These are phyloP conservation scores for Prunus salicina DNA, from an alignment of 306 rosid species.

Conservation along the genomic window DNA sequence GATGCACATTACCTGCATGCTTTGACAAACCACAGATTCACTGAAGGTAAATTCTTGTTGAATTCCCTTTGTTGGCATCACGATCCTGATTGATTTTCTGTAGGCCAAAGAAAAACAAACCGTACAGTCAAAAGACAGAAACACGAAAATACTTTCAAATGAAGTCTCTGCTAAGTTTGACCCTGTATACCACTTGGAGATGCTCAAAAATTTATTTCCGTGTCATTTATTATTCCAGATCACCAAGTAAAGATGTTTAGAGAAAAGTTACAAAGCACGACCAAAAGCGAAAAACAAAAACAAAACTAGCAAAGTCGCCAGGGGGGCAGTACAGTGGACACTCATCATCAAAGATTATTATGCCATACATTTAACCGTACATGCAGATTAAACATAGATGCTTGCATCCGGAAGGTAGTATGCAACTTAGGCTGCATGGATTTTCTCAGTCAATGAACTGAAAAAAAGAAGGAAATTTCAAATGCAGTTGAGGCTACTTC, in stretches of 20 bases:
- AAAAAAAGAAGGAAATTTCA: not conserved
- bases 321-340: too few species aligned
- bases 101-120: not conserved
- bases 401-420: not conserved
- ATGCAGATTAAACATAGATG: too few species aligned
- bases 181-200: not conserved
- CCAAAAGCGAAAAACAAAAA: not conserved
- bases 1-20: constrained; percentile 1
- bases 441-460: not conserved
- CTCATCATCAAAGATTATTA: too few species aligned
- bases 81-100: constrained; percentile 47
- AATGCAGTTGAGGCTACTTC: not conserved
- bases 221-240: not conserved
- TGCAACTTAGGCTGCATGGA: not conserved
- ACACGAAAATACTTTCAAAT: not conserved
- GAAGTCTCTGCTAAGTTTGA: not conserved
- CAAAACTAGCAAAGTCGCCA: not conserved
- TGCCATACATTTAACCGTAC: too few species aligned
- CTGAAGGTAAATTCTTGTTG: constrained; percentile 5
- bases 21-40: constrained; percentile 18
- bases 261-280: too few species aligned
- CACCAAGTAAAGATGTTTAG: not conserved
- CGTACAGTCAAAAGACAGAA: not conserved
- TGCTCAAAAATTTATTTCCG: not conserved
- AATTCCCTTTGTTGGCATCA: constrained; percentile 23